Evolutionary conservation across 495 filamentous ascomycete species (phyloP).

Genomic region (Trichoderma orchidacearum): DNA sequence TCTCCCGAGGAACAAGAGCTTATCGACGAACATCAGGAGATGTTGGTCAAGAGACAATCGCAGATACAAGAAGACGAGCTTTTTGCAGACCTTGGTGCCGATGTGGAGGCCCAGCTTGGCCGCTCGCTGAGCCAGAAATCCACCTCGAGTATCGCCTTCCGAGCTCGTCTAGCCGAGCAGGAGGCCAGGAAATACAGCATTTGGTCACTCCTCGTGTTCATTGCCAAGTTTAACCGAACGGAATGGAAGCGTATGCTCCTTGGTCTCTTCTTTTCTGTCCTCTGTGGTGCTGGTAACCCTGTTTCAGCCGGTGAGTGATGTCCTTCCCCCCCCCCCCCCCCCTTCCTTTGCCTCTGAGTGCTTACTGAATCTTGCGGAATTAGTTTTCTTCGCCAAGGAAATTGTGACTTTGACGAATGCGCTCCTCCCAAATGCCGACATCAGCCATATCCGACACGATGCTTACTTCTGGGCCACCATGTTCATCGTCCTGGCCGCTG

Average conservation of each 20-base stretch:
- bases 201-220: conserved; percentile 74
- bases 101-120: conserved; percentile 34
- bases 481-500: conserved; percentile 86
- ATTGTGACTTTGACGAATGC: conserved; percentile 40
- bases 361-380: conserved; percentile 52
- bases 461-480: conserved; percentile 85
- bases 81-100: conserved; percentile 40
- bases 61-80: conserved; percentile 10
- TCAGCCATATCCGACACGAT: conserved; percentile 39
- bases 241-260: conserved; percentile 63
- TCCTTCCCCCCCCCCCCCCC: not conserved
- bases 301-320: conserved; percentile 44
- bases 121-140: conserved; percentile 45
- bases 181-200: conserved; percentile 42
- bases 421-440: conserved; percentile 27
- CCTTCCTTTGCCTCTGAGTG: conserved; percentile 9
- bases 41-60: conserved; percentile 34
- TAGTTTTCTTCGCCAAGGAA: conserved; percentile 74
- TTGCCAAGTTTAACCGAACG: conserved; percentile 65
- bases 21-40: conserved; percentile 28
- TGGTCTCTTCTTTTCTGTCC: conserved; percentile 63
- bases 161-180: conserved; percentile 7
- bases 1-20: conserved; percentile 21
- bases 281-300: conserved; percentile 76
- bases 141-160: conserved; percentile 45